A percentile compares a stretch with the other conserved stretches of the same genome.
These are phyloP conservation scores for Colletotrichum sp. DNA, from an alignment of 2,329 filamentous ascomycete species.

Conservation along the genomic window DNA sequence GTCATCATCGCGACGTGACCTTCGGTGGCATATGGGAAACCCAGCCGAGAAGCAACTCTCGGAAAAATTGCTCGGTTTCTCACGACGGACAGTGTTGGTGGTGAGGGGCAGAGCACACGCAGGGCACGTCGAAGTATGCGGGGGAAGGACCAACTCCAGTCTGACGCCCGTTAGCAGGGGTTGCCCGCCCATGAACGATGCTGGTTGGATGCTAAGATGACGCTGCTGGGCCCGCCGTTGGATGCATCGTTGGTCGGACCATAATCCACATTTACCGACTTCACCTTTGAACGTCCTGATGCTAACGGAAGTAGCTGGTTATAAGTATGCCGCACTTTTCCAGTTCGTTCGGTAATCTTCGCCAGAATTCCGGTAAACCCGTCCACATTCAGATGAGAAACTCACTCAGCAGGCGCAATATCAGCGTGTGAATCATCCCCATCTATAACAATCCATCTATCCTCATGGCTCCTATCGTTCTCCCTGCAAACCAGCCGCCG, in stretches of 20 bases:
- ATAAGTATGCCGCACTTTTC: neutral
- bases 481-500: neutral
- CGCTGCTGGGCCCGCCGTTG: neutral
- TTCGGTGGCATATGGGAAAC: neutral
- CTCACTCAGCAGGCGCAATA: neutral
- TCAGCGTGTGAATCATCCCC: neutral
- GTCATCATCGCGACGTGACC: neutral
- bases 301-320: neutral
- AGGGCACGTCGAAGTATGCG: neutral
- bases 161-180: neutral
- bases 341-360: accelerated
- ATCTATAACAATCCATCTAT: neutral
- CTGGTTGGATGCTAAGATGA: neutral
- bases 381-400: accelerated
- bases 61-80: neutral
- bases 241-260: neutral
- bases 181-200: neutral
- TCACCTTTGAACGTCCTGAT: neutral
- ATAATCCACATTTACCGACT: neutral
- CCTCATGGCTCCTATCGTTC: neutral
- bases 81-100: neutral
- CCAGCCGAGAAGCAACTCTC: neutral
- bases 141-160: neutral
- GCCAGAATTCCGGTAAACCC: neutral
- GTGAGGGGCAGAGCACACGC: neutral